phyloP scores from a whole-genome alignment of 192 early-diverging fungal genomes.

The Coemansia umbellata region DNA sequence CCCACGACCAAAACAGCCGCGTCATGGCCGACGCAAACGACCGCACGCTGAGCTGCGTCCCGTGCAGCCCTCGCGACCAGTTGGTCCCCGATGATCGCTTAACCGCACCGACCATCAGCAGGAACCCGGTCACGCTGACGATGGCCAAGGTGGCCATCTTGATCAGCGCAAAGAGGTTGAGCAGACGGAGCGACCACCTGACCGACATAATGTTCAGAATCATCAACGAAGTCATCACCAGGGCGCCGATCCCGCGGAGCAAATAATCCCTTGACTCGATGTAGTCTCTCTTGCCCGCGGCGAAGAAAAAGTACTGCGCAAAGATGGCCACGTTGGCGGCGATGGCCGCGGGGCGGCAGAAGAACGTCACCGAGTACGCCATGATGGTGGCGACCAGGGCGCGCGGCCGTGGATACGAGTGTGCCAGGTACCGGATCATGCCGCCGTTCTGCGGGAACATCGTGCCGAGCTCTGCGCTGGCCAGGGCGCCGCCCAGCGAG shows the following conservation, averaged over 20 bases:
- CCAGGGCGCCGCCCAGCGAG: slow-evolving; percentile 76
- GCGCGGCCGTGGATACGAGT: slow-evolving; percentile 54
- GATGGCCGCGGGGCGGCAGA: slow-evolving; percentile 50
- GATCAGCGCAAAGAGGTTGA: slow-evolving; percentile 66
- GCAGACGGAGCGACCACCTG: slow-evolving; percentile 57
- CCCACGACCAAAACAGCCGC: slow-evolving; percentile 54
- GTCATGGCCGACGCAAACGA: slow-evolving; percentile 55
- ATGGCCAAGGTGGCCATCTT: slow-evolving; percentile 66
- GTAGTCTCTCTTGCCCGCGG: slow-evolving; percentile 24
- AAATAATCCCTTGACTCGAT: slow-evolving; percentile 32
- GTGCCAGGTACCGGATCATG: slow-evolving; percentile 78
- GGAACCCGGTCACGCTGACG: slow-evolving; percentile 66
- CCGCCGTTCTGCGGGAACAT: slow-evolving; percentile 86
- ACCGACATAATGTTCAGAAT: slow-evolving; percentile 63
- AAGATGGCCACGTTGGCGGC: slow-evolving; percentile 51
- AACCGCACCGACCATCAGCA: slow-evolving; percentile 58
- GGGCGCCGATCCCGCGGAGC: slow-evolving; percentile 53
- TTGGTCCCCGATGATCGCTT: slow-evolving; percentile 39
- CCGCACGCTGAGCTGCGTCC: slow-evolving; percentile 53
- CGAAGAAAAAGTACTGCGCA: slow-evolving; percentile 53
- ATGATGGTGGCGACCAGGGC: slow-evolving; percentile 54
- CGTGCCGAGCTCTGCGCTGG: slow-evolving; percentile 86
- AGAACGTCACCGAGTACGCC: slow-evolving; percentile 54
- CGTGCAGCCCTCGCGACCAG: slow-evolving; percentile 62
- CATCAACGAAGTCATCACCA: slow-evolving; percentile 54